Evolutionary conservation across 106 monocot genomes (phyloP).

Genomic region (Phalaenopsis aphrodite): DNA sequence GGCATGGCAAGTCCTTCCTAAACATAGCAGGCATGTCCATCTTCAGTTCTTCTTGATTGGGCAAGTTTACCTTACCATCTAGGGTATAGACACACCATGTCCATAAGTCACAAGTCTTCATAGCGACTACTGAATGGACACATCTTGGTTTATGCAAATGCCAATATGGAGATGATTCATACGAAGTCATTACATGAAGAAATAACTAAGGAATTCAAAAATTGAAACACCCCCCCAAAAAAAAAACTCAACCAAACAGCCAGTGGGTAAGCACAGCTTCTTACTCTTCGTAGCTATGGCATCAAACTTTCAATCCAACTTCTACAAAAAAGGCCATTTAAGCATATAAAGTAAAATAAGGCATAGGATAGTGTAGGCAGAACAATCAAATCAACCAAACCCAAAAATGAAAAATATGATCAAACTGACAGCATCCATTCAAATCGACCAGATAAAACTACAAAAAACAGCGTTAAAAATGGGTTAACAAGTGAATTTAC

Average conservation of each 20-base stretch:
- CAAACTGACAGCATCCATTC: neutral
- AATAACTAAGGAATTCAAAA: neutral
- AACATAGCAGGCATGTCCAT: too few relatives aligned
- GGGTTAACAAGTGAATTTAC: neutral
- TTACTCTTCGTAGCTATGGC: neutral
- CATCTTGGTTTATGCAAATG: too few relatives aligned
- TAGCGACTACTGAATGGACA: too few relatives aligned
- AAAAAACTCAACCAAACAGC: neutral
- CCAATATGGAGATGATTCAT: too few relatives aligned
- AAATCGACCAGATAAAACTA: neutral
- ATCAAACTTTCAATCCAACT: neutral
- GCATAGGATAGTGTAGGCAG: neutral
- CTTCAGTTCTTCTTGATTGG: too few relatives aligned
- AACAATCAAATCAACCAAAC: neutral
- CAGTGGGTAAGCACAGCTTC: neutral
- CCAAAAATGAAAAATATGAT: neutral
- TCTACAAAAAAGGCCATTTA: neutral
- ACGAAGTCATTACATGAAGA: too few relatives aligned
- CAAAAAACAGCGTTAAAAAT: neutral
- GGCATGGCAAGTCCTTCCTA: too few relatives aligned
- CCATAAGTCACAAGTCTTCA: too few relatives aligned
- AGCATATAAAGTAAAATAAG: neutral
- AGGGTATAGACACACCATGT: too few relatives aligned
- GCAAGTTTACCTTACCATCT: too few relatives aligned
- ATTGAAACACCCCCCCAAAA: neutral